Evolutionary conservation across 495 filamentous ascomycete genomes (phyloP).

Genomic region (Neurospora sp.): DNA sequence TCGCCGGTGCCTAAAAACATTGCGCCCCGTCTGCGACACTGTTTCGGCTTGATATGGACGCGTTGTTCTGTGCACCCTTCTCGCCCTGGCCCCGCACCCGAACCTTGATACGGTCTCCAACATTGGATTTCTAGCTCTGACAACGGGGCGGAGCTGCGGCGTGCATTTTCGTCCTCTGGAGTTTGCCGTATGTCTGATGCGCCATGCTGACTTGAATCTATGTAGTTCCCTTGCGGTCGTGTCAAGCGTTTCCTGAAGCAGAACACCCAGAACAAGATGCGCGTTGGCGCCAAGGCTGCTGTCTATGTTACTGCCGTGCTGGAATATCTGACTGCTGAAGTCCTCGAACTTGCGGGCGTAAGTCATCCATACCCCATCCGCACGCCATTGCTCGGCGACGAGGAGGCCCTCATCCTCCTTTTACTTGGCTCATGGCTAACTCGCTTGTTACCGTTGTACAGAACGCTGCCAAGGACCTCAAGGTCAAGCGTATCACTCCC

Average conservation of each 20-base stretch:
- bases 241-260: slow-evolving; percentile 99
- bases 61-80: background rate
- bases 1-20: background rate
- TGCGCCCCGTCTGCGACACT: background rate
- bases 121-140: background rate
- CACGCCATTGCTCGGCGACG: background rate
- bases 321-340: slow-evolving; percentile 97
- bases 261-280: slow-evolving; percentile 99
- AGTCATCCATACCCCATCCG: slow-evolving; percentile 21
- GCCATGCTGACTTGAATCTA: slow-evolving; percentile 18
- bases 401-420: slow-evolving; percentile 1
- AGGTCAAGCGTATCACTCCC: slow-evolving; percentile 99
- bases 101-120: background rate
- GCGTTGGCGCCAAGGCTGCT: slow-evolving; percentile 95
- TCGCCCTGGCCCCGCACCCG: background rate
- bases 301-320: slow-evolving; percentile 98
- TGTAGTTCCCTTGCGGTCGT: slow-evolving; percentile 96
- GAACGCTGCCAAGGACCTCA: slow-evolving; percentile 98
- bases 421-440: background rate
- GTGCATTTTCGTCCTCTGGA: background rate
- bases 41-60: background rate
- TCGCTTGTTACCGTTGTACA: slow-evolving; percentile 12
- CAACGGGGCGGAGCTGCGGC: background rate
- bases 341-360: slow-evolving; percentile 88
- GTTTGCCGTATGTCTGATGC: slow-evolving; percentile 4